Percentiles rank a stretch among this genome's conserved stretches.
These are phyloP conservation scores for Alternaria sp. DNA, from an alignment of 2,329 filamentous ascomycete species.

Conservation along the genomic window DNA sequence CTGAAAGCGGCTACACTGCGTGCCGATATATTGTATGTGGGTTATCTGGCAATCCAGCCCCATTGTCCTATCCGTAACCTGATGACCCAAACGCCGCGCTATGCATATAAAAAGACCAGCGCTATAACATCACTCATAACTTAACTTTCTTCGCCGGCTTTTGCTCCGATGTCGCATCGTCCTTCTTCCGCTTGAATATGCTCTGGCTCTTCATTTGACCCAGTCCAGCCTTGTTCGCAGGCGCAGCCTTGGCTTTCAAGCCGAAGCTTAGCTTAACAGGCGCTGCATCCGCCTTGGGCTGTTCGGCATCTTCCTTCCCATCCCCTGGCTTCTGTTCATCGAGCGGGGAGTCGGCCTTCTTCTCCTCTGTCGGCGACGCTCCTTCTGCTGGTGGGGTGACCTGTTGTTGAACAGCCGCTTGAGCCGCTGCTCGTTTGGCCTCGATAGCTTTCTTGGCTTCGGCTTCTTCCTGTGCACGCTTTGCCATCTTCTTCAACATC, in stretches of 20 bases:
- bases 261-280: slow-evolving; percentile 40
- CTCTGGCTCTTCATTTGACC: slow-evolving; percentile 49
- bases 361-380: slow-evolving; percentile 35
- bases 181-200: slow-evolving; percentile 49
- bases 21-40: background rate
- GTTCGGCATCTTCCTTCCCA: slow-evolving; percentile 69
- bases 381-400: slow-evolving; percentile 45
- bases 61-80: background rate
- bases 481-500: slow-evolving; percentile 84
- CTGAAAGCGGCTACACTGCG: background rate
- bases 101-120: slow-evolving; percentile 18
- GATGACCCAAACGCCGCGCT: slow-evolving; percentile 31
- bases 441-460: slow-evolving; percentile 49
- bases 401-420: slow-evolving; percentile 42
- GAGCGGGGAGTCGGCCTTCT: slow-evolving; percentile 64
- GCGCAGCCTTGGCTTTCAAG: slow-evolving; percentile 16
- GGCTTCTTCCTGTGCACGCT: slow-evolving; percentile 71
- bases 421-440: slow-evolving; percentile 57
- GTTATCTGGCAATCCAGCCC: background rate
- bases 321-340: slow-evolving; percentile 85
- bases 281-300: slow-evolving; percentile 47
- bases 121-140: slow-evolving; percentile 24
- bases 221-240: slow-evolving; percentile 39
- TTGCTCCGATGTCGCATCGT: slow-evolving; percentile 31
- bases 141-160: slow-evolving; percentile 49